Evolutionary conservation across 805 yeast species (phyloP).

Genomic region (Clavispora fructus): DNA sequence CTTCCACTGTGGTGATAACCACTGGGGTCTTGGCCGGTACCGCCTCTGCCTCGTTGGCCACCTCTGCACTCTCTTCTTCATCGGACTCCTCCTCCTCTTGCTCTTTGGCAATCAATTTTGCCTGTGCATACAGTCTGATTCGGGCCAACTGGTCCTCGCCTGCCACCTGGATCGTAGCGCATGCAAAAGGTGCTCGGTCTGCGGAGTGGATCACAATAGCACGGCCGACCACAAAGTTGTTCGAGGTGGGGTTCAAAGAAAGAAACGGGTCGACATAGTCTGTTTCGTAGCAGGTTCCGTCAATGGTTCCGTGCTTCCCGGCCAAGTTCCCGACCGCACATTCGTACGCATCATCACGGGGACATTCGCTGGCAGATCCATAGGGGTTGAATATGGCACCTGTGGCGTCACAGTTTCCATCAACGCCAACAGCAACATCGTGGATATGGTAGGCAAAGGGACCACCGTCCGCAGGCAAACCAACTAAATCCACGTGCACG

Average conservation of each 20-base stretch:
- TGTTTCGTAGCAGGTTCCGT: conserved; percentile 63
- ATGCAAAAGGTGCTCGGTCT: conserved; percentile 10
- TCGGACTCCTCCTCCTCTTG: neutral
- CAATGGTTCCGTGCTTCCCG: conserved; percentile 72
- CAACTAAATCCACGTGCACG: conserved; percentile 67
- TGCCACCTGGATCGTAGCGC: conserved; percentile 15
- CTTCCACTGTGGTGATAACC: neutral
- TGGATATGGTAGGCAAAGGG: conserved; percentile 70
- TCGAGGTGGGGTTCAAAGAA: conserved; percentile 51
- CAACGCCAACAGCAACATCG: conserved; percentile 46
- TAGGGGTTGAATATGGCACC: conserved; percentile 63
- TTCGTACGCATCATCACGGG: conserved; percentile 39
- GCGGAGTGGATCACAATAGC: conserved; percentile 27
- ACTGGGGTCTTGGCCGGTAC: neutral
- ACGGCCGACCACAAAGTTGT: conserved; percentile 55
- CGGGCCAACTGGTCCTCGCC: conserved; percentile 11
- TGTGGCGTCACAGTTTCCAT: conserved; percentile 47
- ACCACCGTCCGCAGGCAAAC: conserved; percentile 62
- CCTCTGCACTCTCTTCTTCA: neutral
- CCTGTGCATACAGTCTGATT: neutral
- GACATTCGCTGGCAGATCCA: conserved; percentile 10
- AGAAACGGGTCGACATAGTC: conserved; percentile 60
- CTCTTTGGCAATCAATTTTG: neutral
- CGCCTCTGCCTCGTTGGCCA: neutral
- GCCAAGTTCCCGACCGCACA: conserved; percentile 74